Conservation (phyloP, 2,329 filamentous ascomycete genomes). For the Helicocarpus griseus region DNA sequence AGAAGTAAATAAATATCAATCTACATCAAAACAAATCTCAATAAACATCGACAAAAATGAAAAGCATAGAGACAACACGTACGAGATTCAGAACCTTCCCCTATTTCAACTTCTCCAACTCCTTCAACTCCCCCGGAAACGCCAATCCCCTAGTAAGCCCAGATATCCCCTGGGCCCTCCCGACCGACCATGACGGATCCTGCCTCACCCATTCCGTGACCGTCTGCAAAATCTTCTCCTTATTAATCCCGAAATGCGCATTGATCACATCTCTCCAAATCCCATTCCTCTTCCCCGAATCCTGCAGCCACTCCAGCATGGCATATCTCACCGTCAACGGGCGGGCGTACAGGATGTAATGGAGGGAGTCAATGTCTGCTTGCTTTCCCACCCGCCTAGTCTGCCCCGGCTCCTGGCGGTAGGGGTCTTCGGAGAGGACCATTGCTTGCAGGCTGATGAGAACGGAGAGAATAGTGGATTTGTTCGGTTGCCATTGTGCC, state of each 20-base stretch:
- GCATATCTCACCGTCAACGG: constrained; percentile 9
- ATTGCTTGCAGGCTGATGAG: constrained; percentile 50
- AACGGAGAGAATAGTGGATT: constrained; percentile 44
- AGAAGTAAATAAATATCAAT: too few species aligned
- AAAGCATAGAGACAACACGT: too few species aligned
- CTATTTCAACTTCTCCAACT: neutral
- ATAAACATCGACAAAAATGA: too few species aligned
- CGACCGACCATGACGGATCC: neutral
- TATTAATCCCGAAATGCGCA: constrained; percentile 13
- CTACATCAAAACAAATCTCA: too few species aligned
- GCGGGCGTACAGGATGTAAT: constrained; percentile 22
- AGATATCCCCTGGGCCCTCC: neutral
- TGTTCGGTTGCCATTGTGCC: constrained; percentile 35
- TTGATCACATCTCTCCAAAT: constrained; percentile 13
- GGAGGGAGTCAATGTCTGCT: constrained; percentile 11
- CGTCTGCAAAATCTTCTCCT: constrained; percentile 9
- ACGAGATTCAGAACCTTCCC: too few species aligned
- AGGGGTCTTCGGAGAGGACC: constrained; percentile 47
- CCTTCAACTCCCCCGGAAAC: neutral
- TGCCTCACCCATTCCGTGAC: constrained; percentile 41
- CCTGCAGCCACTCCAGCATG: constrained; percentile 13
- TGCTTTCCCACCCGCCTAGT: constrained; percentile 13
- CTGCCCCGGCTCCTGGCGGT: constrained; percentile 45
- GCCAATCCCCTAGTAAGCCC: too few species aligned
- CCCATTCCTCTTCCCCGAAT: constrained; percentile 9